Conservation (phyloP, 31 red algal species). For the Asparagopsis taxiformis region DNA sequence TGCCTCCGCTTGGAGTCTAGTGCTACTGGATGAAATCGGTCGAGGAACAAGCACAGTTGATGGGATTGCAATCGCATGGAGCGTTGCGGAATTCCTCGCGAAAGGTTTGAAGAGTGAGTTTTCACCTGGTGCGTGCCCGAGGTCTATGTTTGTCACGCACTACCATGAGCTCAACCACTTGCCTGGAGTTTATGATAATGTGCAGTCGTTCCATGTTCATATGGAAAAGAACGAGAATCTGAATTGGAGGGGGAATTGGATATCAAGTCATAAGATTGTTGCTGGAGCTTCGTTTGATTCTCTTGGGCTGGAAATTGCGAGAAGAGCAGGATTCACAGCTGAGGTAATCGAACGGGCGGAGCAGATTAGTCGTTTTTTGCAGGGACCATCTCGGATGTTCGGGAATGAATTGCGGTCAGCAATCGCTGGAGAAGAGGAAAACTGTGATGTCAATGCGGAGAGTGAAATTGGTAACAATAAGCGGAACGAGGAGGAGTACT, state of each 20-base stretch:
- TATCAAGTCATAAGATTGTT: constrained; percentile 34
- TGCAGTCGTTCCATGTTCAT: constrained; percentile 43
- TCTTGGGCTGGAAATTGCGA: constrained; percentile 27
- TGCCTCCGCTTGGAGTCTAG: constrained; percentile 50
- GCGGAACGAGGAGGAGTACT: neutral
- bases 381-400: constrained; percentile 23
- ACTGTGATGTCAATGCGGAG: neutral
- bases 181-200: constrained; percentile 37
- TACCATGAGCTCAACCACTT: constrained; percentile 92
- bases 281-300: constrained; percentile 40
- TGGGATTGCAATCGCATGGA: constrained; percentile 87
- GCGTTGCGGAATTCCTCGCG: constrained; percentile 74
- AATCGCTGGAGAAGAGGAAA: neutral
- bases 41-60: constrained; percentile 88
- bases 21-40: constrained; percentile 95
- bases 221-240: constrained; percentile 12
- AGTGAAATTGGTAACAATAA: neutral
- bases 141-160: constrained; percentile 89
- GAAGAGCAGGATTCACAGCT: constrained; percentile 27
- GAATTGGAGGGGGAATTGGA: constrained; percentile 5
- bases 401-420: constrained; percentile 25
- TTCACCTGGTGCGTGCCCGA: constrained; percentile 4
- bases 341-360: constrained; percentile 42
- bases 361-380: constrained; percentile 21
- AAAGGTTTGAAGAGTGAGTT: constrained; percentile 5